Evolutionary conservation across 345 rosid species (phyloP).

Genomic region (Hypericum androsaemum): DNA sequence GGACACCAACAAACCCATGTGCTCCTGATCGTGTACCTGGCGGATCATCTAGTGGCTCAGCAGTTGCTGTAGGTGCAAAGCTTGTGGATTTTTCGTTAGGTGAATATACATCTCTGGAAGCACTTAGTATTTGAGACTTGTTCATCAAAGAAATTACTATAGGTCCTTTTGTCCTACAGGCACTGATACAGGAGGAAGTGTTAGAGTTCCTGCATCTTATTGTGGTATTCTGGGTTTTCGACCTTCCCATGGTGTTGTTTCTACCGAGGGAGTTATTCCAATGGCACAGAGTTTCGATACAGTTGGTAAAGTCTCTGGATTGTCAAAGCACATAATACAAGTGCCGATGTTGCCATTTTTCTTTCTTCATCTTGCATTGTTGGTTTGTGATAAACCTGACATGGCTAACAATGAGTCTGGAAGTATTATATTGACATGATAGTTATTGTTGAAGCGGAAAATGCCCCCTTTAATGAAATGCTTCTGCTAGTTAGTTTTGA

Average conservation of each 20-base stretch:
- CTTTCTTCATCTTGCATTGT: neutral
- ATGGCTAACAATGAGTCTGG: no score
- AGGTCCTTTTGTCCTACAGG: no score
- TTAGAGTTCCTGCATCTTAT: conserved; percentile 75
- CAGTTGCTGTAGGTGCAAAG: conserved; percentile 81
- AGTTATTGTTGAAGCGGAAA: no score
- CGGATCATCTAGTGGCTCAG: conserved; percentile 97
- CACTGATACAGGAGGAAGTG: conserved; percentile 90
- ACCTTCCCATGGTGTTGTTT: conserved; percentile 57
- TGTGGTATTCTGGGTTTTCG: conserved; percentile 73
- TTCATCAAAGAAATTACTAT: no score
- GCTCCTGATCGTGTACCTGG: conserved; percentile 70
- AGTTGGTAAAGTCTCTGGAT: conserved; percentile 79
- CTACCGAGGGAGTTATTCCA: conserved; percentile 58
- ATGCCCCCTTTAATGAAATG: no score
- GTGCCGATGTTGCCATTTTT: no score
- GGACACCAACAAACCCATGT: conserved; percentile 81
- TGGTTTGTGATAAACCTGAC: no score
- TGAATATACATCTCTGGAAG: conserved; percentile 17
- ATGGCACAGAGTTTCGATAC: conserved; percentile 91
- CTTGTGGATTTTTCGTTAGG: conserved; percentile 86
- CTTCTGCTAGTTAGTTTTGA: no score
- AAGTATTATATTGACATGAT: no score
- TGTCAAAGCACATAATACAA: no score
- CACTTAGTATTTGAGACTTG: neutral